These are phyloP conservation scores for Medicago arabica DNA, from an alignment of 306 rosid species.

Conservation along the genomic window DNA sequence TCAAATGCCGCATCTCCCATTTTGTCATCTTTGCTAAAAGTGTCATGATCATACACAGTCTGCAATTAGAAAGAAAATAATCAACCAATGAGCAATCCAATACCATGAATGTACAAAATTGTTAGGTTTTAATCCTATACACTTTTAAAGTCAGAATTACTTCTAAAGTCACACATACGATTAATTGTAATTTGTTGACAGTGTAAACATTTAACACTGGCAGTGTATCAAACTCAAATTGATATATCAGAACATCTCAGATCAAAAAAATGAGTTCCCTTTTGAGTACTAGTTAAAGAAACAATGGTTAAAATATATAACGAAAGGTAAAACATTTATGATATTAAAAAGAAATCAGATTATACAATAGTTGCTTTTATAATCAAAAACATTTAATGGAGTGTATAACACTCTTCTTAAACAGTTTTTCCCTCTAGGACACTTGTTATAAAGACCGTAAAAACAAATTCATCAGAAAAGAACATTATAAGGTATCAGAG, in stretches of 20 bases:
- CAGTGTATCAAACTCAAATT: background rate
- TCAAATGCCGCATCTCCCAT: slow-evolving; percentile 91
- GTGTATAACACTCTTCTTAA: background rate
- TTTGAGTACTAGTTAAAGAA: background rate
- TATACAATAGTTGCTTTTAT: no score
- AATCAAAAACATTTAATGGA: background rate
- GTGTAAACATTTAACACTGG: background rate
- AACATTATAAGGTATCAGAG: no score
- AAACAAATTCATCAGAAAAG: no score
- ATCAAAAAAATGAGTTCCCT: no score
- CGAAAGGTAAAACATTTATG: no score
- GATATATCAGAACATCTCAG: background rate
- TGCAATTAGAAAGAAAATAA: slow-evolving; percentile 43
- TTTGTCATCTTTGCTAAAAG: slow-evolving; percentile 88
- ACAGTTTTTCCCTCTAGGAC: background rate
- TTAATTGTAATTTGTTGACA: background rate
- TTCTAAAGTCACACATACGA: background rate
- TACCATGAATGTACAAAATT: background rate
- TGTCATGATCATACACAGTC: slow-evolving; percentile 94
- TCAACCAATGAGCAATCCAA: background rate
- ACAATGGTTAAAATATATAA: no score
- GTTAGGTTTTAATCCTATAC: background rate
- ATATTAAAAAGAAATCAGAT: no score
- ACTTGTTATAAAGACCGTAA: background rate
- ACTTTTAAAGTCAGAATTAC: background rate